Conservation (phyloP, 2,329 filamentous ascomycete species). For the Diplocarpon rosae region DNA sequence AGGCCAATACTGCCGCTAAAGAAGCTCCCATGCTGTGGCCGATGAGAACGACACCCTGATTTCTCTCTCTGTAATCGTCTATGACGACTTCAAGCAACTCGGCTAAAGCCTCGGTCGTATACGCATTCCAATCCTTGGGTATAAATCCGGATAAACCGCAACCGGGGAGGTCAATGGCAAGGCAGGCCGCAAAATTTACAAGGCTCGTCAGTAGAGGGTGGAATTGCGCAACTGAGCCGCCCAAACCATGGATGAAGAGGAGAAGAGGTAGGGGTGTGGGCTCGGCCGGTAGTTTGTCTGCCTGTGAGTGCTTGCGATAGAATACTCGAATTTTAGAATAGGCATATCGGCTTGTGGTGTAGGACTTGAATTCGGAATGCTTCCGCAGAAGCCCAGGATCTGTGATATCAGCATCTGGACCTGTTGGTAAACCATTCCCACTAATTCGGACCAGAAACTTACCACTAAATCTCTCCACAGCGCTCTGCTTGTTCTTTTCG, state of each 20-base stretch:
- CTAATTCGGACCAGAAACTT: too few relatives aligned
- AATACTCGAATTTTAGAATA: slow-evolving; percentile 77
- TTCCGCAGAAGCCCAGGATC: slow-evolving; percentile 76
- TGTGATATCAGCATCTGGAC: slow-evolving; percentile 19
- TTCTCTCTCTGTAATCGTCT: slow-evolving; percentile 56
- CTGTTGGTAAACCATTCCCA: too few relatives aligned
- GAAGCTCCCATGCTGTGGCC: slow-evolving; percentile 88
- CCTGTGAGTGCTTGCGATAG: slow-evolving; percentile 70
- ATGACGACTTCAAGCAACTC: slow-evolving; percentile 69
- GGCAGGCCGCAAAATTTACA: slow-evolving; percentile 70
- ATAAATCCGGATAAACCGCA: slow-evolving; percentile 72
- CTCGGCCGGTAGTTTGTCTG: slow-evolving; percentile 64
- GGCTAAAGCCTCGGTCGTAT: slow-evolving; percentile 62
- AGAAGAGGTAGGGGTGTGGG: slow-evolving; percentile 70
- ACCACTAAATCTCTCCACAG: slow-evolving; percentile 1
- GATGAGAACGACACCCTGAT: slow-evolving; percentile 68
- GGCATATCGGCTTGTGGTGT: slow-evolving; percentile 54
- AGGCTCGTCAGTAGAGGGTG: slow-evolving; percentile 70
- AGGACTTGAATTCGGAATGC: slow-evolving; percentile 59
- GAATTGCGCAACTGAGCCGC: slow-evolving; percentile 87
- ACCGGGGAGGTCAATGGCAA: slow-evolving; percentile 83
- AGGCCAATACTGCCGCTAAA: slow-evolving; percentile 59
- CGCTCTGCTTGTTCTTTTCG: slow-evolving; percentile 4
- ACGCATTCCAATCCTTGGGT: slow-evolving; percentile 64
- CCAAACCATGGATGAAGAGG: slow-evolving; percentile 86